These are phyloP conservation scores for Vachellia collinsii DNA, from an alignment of 306 rosid species.

Conservation along the genomic window DNA sequence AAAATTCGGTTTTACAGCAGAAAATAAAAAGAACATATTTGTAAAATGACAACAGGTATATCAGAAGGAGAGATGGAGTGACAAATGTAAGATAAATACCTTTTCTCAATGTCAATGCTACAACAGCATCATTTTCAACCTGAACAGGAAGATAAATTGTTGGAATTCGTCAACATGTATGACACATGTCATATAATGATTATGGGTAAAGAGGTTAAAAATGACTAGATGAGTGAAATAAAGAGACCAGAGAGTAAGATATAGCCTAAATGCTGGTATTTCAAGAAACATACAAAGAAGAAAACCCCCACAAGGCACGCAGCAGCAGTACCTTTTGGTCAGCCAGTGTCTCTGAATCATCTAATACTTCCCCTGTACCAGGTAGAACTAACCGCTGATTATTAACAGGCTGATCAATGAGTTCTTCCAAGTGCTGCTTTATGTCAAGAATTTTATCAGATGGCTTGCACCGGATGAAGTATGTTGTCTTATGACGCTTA, in stretches of 20 bases:
- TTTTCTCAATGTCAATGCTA: slow-evolving; percentile 3
- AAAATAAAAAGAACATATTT: neutral
- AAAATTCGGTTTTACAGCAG: neutral
- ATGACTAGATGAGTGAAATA: neutral
- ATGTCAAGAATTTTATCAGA: slow-evolving; percentile 12
- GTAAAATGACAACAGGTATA: neutral
- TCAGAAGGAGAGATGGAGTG: neutral
- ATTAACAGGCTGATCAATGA: slow-evolving; percentile 12
- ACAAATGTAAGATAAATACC: neutral
- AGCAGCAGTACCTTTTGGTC: neutral
- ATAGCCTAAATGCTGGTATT: neutral
- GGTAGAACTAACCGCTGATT: slow-evolving; percentile 5
- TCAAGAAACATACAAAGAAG: neutral
- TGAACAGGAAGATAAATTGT: neutral
- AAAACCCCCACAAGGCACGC: neutral
- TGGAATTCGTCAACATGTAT: neutral
- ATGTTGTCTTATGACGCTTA: neutral
- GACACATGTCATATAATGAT: neutral
- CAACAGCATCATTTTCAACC: slow-evolving; percentile 10
- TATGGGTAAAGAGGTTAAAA: neutral
- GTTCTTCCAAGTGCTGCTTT: slow-evolving; percentile 2
- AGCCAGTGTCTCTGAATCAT: neutral
- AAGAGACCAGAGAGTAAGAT: neutral
- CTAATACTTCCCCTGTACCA: slow-evolving; percentile 7
- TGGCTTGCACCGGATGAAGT: slow-evolving; percentile 12